Evolutionary conservation across 257 asterid genomes (phyloP), one percentile per base, ranked within the genome.

Genomic region (Fraxinus quadrangulata): DNA sequence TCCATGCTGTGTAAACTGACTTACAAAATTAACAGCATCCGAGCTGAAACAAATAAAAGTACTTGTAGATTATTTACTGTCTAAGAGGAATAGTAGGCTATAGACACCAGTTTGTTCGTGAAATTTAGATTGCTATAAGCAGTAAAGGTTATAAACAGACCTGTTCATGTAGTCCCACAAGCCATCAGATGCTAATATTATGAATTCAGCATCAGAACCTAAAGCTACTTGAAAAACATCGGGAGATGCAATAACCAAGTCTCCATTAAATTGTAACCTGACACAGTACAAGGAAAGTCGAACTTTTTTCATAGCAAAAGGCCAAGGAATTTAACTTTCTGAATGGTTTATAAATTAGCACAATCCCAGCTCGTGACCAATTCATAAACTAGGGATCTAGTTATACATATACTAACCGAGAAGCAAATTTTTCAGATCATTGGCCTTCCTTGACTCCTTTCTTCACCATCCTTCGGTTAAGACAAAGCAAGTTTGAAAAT

Each of bases 151-250:
- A 21, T 4, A n/a, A 31, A 10, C 70, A 73, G 47, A 91, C 98
- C 97, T 86, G 80, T 84, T 90, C 54, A 93, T 73, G 85, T 93
- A 96, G 85, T 96, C 99, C 99, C 99, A 92, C 90, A 96, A 86
- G 72, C 98, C 98, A 89, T 96, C 98, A 66, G 97, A 91, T 14
- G 97, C 98, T 81, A 93, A 81, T 67, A 96, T 68, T 63, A 90
- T 13, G 75, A 92, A 93, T 81, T 96, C 99, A 6, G 85, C 81
- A 79, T 93, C 99, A 4, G 94, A 75, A 84, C 92, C 95, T 45
- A 93, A 88, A 75, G 82, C 76, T 40, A 89, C 88, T 86, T 88
- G 96, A 81, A 82, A 87, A 78, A 93, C 92, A 88, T 96, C 98
- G 33, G 98, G 99, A 80, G 66, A 72, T 24, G 96, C 86, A 3